These are phyloP conservation scores for Lentinula sp. DNA, from an alignment of 768 basidiomycete genomes.

Conservation along the genomic window DNA sequence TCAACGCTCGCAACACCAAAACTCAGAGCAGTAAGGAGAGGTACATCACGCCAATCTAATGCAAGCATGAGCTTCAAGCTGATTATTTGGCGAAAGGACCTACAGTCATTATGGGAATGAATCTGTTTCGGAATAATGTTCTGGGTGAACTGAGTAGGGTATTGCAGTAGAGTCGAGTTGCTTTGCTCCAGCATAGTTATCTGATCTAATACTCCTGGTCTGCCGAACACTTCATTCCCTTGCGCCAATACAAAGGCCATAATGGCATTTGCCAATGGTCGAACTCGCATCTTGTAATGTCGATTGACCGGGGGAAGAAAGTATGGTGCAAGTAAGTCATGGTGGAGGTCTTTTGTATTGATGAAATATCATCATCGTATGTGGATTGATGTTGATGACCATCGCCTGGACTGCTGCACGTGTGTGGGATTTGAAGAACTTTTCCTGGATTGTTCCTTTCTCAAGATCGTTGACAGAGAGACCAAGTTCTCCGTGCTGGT, in stretches of 20 bases:
- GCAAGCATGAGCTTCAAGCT: neutral
- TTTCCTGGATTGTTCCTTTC: no score
- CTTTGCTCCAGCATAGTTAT: slow-evolving; percentile 4
- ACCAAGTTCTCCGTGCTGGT: no score
- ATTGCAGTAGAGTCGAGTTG: slow-evolving; percentile 5
- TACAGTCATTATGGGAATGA: slow-evolving; percentile 55
- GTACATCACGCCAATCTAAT: slow-evolving; percentile 48
- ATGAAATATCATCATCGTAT: neutral
- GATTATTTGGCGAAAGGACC: slow-evolving; percentile 8
- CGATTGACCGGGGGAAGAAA: neutral
- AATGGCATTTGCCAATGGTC: neutral
- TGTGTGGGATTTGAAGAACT: neutral
- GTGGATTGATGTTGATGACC: neutral
- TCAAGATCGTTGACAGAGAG: no score
- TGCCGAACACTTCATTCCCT: neutral
- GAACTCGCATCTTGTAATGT: neutral
- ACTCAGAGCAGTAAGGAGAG: slow-evolving; percentile 41
- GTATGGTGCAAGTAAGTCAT: neutral
- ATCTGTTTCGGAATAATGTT: slow-evolving; percentile 18
- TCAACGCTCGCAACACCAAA: slow-evolving; percentile 46
- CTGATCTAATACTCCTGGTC: neutral
- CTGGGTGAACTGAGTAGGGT: slow-evolving; percentile 6
- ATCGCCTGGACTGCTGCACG: neutral
- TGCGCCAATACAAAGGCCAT: neutral
- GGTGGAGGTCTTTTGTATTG: neutral